Percentiles rank a stretch among this genome's conserved stretches.
phyloP scores from a whole-genome alignment of 768 basidiomycete species.

The Gautieria morchelliformis region DNA sequence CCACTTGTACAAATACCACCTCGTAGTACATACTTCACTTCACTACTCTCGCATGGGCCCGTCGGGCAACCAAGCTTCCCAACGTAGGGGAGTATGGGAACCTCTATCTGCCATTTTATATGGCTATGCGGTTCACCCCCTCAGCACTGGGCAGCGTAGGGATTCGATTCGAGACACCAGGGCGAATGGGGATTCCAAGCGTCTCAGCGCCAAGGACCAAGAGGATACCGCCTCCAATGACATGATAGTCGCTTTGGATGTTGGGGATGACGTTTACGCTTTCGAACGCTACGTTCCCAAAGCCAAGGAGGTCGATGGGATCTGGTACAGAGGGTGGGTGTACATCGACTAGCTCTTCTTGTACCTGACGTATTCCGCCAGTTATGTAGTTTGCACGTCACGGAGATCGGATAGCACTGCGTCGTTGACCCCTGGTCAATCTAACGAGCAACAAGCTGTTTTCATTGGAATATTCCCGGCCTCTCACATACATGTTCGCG shows the following conservation, averaged over 20 bases:
- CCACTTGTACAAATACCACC: background rate
- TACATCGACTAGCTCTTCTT: conserved; percentile 3
- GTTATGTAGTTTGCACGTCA: conserved; percentile 81
- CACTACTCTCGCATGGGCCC: conserved; percentile 5
- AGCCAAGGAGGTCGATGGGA: conserved; percentile 63
- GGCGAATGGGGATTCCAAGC: background rate
- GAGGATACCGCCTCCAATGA: conserved; percentile 4
- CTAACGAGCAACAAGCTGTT: conserved; percentile 66
- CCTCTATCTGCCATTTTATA: conserved; percentile 72
- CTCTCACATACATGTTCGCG: conserved; percentile 78
- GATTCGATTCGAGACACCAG: conserved; percentile 9
- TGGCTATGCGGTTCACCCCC: conserved; percentile 83
- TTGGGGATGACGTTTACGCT: conserved; percentile 95
- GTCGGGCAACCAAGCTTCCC: conserved; percentile 7
- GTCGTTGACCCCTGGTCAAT: conserved; percentile 28
- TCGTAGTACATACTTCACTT: background rate
- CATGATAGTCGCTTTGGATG: conserved; percentile 66
- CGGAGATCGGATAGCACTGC: conserved; percentile 62
- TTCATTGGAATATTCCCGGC: conserved; percentile 93
- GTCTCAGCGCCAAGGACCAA: background rate
- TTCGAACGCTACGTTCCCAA: conserved; percentile 83
- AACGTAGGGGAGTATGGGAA: conserved; percentile 44
- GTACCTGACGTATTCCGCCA: conserved; percentile 20
- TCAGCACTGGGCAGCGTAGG: conserved; percentile 20
- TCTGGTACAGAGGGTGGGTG: conserved; percentile 93